A percentile compares a stretch with the other conserved stretches of the same genome.
Conservation (phyloP, 163 green algal species). For the Scenedesmus sp. region DNA sequence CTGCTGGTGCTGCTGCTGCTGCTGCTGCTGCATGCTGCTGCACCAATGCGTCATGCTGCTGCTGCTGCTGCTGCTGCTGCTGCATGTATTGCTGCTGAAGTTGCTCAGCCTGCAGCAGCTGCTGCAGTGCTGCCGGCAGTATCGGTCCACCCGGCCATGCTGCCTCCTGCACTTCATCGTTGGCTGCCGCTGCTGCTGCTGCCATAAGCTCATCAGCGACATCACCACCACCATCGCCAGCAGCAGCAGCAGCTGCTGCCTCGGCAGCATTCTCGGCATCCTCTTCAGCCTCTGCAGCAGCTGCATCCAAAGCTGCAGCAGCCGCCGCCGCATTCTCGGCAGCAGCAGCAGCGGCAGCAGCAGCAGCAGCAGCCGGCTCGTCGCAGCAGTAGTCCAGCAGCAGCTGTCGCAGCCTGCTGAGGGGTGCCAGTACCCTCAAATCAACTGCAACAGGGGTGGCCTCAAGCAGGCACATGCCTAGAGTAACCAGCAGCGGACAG, state of each 20-base stretch:
- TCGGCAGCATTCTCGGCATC: background rate
- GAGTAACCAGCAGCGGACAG: background rate
- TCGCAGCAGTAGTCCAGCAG: constrained; percentile 33
- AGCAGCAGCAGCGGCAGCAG: background rate
- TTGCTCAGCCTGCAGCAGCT: background rate
- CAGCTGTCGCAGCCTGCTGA: constrained; percentile 14
- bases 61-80: background rate
- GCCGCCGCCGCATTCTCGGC: background rate
- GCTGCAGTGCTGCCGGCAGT: background rate
- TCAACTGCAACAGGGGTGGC: background rate
- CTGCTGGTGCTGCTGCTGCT: background rate
- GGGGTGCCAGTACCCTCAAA: background rate
- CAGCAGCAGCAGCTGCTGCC: background rate
- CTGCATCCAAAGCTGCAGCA: constrained; percentile 4
- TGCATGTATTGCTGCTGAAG: background rate
- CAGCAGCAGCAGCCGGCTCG: background rate
- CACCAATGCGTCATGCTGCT: background rate
- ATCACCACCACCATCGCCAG: background rate
- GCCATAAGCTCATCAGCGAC: background rate
- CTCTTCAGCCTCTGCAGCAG: background rate
- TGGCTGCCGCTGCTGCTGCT: background rate
- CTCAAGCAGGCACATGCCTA: background rate
- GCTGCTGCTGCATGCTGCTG: background rate
- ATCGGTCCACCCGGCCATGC: background rate
- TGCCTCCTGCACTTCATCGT: background rate